phyloP scores from a whole-genome alignment of 2,329 filamentous ascomycete species.

The Beauveria sp. region DNA sequence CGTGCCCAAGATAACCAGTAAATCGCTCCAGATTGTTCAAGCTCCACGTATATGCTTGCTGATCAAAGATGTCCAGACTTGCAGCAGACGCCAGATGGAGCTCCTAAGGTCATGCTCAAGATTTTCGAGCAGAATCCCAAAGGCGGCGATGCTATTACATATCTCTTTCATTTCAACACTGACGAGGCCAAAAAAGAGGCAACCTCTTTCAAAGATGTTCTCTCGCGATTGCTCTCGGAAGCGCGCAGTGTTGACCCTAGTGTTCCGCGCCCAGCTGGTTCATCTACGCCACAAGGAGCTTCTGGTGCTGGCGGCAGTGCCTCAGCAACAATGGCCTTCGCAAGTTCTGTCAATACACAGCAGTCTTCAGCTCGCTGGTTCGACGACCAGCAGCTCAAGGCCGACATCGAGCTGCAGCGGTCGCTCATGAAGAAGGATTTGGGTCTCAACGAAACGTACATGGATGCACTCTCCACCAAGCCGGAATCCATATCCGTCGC shows the following conservation, averaged over 20 bases:
- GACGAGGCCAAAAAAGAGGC: slow-evolving; percentile 73
- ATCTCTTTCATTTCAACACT: slow-evolving; percentile 87
- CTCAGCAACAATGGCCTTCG: slow-evolving; percentile 70
- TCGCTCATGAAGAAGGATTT: slow-evolving; percentile 78
- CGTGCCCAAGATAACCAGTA: slow-evolving; percentile 76
- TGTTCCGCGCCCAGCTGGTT: slow-evolving; percentile 38
- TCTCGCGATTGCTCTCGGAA: slow-evolving; percentile 70
- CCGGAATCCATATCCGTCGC: slow-evolving; percentile 73
- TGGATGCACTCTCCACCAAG: slow-evolving; percentile 75
- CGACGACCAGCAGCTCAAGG: slow-evolving; percentile 70
- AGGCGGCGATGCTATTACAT: slow-evolving; percentile 54
- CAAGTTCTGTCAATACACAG: slow-evolving; percentile 55
- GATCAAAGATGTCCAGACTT: slow-evolving; percentile 53
- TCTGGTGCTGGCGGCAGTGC: slow-evolving; percentile 30
- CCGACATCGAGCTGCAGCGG: slow-evolving; percentile 75
- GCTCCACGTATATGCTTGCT: neutral
- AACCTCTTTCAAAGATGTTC: slow-evolving; percentile 71
- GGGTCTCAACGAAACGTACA: slow-evolving; percentile 72
- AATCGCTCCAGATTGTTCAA: slow-evolving; percentile 21
- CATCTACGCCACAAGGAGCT: slow-evolving; percentile 19
- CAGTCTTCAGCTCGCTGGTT: slow-evolving; percentile 59
- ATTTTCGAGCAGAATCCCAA: slow-evolving; percentile 67
- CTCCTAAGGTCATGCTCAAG: slow-evolving; percentile 87
- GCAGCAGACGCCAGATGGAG: slow-evolving; percentile 86
- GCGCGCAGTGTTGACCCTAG: slow-evolving; percentile 49